A percentile compares a stretch with the other conserved stretches of the same genome.
These are phyloP conservation scores for Physaria fendleri DNA, from an alignment of 345 rosid species.

Conservation along the genomic window DNA sequence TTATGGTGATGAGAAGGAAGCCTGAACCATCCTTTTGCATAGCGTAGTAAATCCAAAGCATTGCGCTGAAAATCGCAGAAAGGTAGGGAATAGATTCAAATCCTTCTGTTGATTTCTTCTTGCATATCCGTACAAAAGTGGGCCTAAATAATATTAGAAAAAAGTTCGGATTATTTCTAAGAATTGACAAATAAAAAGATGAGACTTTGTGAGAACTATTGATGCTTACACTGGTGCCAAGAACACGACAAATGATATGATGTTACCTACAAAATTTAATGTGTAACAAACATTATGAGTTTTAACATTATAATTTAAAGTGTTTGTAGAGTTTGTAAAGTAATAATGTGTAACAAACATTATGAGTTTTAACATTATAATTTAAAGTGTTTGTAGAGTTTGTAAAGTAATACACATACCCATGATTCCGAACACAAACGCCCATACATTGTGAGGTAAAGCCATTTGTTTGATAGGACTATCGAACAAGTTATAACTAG, in stretches of 20 bases:
- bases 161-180: background rate
- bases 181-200: background rate
- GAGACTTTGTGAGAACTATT: background rate
- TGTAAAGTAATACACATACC: conserved; percentile 26
- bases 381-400: background rate
- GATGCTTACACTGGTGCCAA: conserved; percentile 60
- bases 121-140: conserved; percentile 49
- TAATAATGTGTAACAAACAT: background rate
- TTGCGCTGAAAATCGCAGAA: conserved; percentile 54
- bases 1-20: conserved; percentile 59
- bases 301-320: background rate
- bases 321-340: background rate
- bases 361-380: background rate
- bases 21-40: conserved; percentile 43
- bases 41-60: conserved; percentile 65
- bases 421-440: conserved; percentile 32
- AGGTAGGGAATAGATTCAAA: conserved; percentile 62
- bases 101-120: conserved; percentile 69
- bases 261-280: conserved; percentile 42
- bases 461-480: conserved; percentile 13
- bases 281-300: background rate
- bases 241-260: conserved; percentile 45
- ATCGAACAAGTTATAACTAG: background rate
- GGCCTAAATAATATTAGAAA: conserved; percentile 36
- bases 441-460: conserved; percentile 26